Conservation (phyloP, 495 filamentous ascomycete genomes). For the Penicillium flavigenum region DNA sequence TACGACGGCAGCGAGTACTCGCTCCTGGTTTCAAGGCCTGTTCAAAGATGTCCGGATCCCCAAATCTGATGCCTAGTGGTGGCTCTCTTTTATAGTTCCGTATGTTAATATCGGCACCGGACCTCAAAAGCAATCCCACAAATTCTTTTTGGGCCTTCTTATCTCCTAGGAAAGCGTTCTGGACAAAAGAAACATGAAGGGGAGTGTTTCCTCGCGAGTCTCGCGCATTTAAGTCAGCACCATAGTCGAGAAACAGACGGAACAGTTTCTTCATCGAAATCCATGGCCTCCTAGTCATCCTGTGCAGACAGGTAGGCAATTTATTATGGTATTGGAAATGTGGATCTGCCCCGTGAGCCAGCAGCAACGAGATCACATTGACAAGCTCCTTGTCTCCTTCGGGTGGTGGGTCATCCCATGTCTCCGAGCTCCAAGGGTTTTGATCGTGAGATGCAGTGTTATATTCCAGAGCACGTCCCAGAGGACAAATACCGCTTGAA, state of each 20-base stretch:
- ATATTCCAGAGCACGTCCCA: neutral
- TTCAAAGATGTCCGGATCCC: neutral
- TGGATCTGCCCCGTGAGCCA: slow-evolving; percentile 1
- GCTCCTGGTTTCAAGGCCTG: neutral
- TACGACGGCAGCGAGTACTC: too few relatives aligned
- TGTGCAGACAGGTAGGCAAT: neutral
- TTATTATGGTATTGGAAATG: neutral
- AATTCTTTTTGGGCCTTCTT: neutral
- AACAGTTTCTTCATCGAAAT: neutral
- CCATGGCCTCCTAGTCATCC: neutral
- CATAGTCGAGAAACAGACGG: neutral
- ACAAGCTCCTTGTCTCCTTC: too few relatives aligned
- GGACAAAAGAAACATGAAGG: neutral
- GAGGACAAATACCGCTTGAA: neutral
- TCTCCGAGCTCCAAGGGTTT: neutral
- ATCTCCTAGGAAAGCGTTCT: too few relatives aligned
- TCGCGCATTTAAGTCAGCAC: neutral
- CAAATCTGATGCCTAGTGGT: neutral
- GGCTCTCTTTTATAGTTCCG: neutral
- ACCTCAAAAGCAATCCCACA: neutral
- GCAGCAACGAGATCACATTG: neutral
- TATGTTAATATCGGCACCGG: neutral
- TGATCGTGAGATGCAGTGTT: too few relatives aligned
- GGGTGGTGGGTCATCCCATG: fast-evolving
- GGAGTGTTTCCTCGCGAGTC: neutral